Evolutionary conservation across 495 filamentous ascomycete genomes (phyloP), one percentile per base, ranked within the genome.

Genomic region (Cercophora samala): DNA sequence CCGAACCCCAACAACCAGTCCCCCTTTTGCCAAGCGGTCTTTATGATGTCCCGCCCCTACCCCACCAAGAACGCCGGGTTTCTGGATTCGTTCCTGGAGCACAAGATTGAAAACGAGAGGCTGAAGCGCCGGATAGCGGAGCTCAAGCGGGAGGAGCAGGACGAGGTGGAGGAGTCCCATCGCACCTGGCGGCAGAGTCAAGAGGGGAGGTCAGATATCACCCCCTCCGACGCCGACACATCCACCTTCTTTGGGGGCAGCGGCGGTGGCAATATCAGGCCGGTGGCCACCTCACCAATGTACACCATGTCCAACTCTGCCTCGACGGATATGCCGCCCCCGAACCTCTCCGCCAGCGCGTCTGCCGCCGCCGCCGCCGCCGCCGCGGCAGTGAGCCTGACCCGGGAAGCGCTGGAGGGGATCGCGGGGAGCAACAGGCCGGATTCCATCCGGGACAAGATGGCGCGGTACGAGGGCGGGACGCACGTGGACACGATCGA

Each of bases 91-190:
- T 97, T 97, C 68, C 82, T 99, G 17, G 95, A 99, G 76, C 94
- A 97, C 78, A 97, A 97, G 77, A 93, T 98, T 60, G 95, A 98
- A 76, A 97, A 99, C 71, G 93, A 96, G 77, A 87, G 95, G 19
- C 77, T 99, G 52, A 86, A 84, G 65, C 90, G 91, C 68, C 87
- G 91, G 42, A 96, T 99, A 66, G 87, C 88, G 17, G 93, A 96
- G 73, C 83, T 99, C 53, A 89, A 88, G 70, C 83, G 86, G 68
- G 95, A 98, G 77, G 93, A 97, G 75, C 87, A 89, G 63, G 90
- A 93, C 70, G 95, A 97, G 58, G 80, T 75, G 29, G 84, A 85
- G 22, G 82, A 85, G 51, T 77, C 81, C 6, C 80, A 84, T 60
- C 74, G 77, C 60, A 77, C 79, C 22, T 87, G 82, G 82, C 74